Evolutionary conservation across 2,329 filamentous ascomycete species (phyloP).

Genomic region (Dissoconium aciculare): DNA sequence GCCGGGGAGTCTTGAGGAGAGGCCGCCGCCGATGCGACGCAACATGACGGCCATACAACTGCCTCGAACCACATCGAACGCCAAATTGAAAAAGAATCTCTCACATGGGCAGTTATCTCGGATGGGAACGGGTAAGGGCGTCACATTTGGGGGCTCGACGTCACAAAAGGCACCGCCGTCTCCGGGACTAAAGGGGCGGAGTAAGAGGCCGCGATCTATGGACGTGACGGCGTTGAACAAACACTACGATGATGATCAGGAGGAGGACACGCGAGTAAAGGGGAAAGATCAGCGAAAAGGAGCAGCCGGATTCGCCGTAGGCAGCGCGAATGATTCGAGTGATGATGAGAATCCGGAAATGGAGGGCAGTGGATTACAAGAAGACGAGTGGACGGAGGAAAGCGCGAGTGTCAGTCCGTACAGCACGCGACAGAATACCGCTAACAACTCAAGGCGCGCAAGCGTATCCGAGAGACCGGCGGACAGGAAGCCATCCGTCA

Average conservation of each 20-base stretch:
- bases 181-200: slow-evolving; percentile 18
- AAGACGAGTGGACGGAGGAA: slow-evolving; percentile 26
- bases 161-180: slow-evolving; percentile 15
- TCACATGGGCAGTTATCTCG: slow-evolving; percentile 33
- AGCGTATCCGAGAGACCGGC: slow-evolving; percentile 10
- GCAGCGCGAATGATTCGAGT: slow-evolving; percentile 13
- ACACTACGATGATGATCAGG: slow-evolving; percentile 17
- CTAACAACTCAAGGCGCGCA: slow-evolving; percentile 22
- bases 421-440: slow-evolving; percentile 24
- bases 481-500: slow-evolving; percentile 1
- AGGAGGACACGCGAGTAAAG: slow-evolving; percentile 11
- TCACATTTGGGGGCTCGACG: slow-evolving; percentile 14
- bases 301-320: slow-evolving; percentile 7
- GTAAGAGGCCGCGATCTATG: slow-evolving; percentile 19
- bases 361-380: slow-evolving; percentile 19
- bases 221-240: slow-evolving; percentile 17
- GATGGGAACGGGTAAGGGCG: slow-evolving; percentile 26
- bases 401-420: slow-evolving; percentile 23
- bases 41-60: slow-evolving; percentile 21
- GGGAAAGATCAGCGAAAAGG: slow-evolving; percentile 2
- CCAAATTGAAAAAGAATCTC: slow-evolving; percentile 26
- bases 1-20: slow-evolving; percentile 21
- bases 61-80: slow-evolving; percentile 17
- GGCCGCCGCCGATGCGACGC: slow-evolving; percentile 16
- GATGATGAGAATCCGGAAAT: slow-evolving; percentile 17